Conservation (phyloP, 1,139 yeast species). For the Hyphopichia khmerensis region DNA sequence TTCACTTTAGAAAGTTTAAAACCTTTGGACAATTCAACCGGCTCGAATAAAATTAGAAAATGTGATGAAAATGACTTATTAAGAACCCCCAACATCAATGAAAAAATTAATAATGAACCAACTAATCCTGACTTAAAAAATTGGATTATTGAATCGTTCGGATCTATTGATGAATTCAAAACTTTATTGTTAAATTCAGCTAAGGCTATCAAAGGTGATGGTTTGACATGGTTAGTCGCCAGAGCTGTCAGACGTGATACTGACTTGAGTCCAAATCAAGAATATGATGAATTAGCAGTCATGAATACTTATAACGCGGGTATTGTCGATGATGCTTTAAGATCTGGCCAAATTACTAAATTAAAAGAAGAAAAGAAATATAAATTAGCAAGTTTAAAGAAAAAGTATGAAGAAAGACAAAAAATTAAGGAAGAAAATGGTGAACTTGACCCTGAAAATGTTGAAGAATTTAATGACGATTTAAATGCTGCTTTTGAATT, state of each 20-base stretch:
- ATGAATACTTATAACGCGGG: slow-evolving; percentile 79
- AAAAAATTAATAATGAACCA: slow-evolving; percentile 35
- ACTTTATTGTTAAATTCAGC: slow-evolving; percentile 63
- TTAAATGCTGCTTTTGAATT: slow-evolving; percentile 3
- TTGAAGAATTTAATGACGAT: slow-evolving; percentile 5
- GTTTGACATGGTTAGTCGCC: slow-evolving; percentile 73
- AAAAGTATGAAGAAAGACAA: slow-evolving; percentile 15
- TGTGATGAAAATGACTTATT: slow-evolving; percentile 36
- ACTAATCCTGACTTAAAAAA: slow-evolving; percentile 33
- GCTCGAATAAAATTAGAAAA: slow-evolving; percentile 12
- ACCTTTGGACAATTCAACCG: slow-evolving; percentile 18
- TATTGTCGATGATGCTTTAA: slow-evolving; percentile 54
- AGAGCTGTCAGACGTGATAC: slow-evolving; percentile 40
- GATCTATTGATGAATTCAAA: slow-evolving; percentile 66
- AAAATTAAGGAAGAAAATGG: slow-evolving; percentile 11
- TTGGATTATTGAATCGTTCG: slow-evolving; percentile 58
- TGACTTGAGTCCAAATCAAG: slow-evolving; percentile 11
- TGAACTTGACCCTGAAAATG: neutral
- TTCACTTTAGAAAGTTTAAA: slow-evolving; percentile 59
- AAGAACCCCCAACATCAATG: slow-evolving; percentile 37
- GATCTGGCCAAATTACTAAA: slow-evolving; percentile 50
- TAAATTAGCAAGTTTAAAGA: slow-evolving; percentile 25
- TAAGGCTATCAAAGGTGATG: slow-evolving; percentile 68
- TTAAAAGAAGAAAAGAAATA: slow-evolving; percentile 36
- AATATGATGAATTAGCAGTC: slow-evolving; percentile 52